Base-by-base conservation (phyloP, 208 protist genomes). In the Acanthamoeba castellanii region DNA sequence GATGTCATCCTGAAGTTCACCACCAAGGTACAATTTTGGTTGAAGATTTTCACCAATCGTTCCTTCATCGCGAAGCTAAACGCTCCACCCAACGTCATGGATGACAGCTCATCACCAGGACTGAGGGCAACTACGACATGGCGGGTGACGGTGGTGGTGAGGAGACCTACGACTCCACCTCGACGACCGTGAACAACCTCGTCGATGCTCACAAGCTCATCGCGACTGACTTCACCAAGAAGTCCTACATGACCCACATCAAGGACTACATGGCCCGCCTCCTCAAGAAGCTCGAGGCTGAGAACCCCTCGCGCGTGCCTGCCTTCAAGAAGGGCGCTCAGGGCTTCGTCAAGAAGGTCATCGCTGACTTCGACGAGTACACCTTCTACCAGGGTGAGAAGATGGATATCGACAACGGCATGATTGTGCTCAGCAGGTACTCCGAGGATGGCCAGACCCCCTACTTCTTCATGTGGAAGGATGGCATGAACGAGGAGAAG, bases 221-320 rank as follows among this genome's bases (percentile, higher is more conserved):
- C 22, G 27, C 25, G 42, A 97, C 96, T n/a, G 32, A 37, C 45
- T 97, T 97, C n/a, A 92, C 94, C 55, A 97, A 97, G 68, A 97
- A 96, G 84, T 50, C n/a, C 9, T 97, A 96, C 72, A 45, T 97
- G 50, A 92, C 84, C 57, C 96, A 97, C 82, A 92, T 97, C 61
- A 97, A 97, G 93, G 92, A 61, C 57, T 97, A 96, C 87, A 97
- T 97, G 92, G 95, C 94, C 52, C 82, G 68, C 25, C 45, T 97
- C 32, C 55, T 72, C 13, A 30, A 42, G 20, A 47, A 97, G 13
- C 92, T 97, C n/a, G 82, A 91, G 22, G 30, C 55, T 32, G 82
- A 88, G 25, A 95, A 94, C 52, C 82, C 95, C 74, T 74, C 55
- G 32, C 91, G 95, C 55, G 85, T 96, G 64, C 90, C 34, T 34